Evolutionary conservation across 352 stramenopile genomes (phyloP).

Genomic region (Phytopythium litorale): DNA sequence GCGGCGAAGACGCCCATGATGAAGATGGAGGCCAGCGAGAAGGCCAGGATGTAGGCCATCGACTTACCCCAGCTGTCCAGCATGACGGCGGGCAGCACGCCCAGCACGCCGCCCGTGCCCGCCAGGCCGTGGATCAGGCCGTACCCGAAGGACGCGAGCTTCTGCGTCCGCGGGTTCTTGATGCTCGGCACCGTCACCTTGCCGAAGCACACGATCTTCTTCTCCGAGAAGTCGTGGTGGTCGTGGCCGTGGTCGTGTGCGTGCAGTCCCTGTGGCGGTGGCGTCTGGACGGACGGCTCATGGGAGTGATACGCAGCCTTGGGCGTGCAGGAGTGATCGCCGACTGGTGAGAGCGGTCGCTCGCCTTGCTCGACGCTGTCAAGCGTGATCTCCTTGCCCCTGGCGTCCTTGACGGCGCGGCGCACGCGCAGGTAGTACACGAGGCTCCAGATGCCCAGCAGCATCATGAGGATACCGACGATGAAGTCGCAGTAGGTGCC

Average conservation of each 20-base stretch:
- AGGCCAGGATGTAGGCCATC: conserved; percentile 70
- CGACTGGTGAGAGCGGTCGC: conserved; percentile 1
- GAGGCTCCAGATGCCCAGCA: conserved; percentile 36
- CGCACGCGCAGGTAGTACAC: conserved; percentile 37
- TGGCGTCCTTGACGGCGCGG: conserved; percentile 8
- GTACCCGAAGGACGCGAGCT: conserved; percentile 54
- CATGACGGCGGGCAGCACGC: conserved; percentile 76
- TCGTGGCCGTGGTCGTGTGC: conserved; percentile 10
- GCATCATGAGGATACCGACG: conserved; percentile 59
- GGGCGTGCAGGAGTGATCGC: background rate
- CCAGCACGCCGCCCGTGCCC: conserved; percentile 49
- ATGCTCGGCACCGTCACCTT: conserved; percentile 37
- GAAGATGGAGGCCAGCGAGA: conserved; percentile 81
- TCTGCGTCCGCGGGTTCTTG: conserved; percentile 40
- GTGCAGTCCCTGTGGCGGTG: conserved; percentile 11
- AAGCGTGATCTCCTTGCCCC: background rate
- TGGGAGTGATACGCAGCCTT: conserved; percentile 3
- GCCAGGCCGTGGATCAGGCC: conserved; percentile 80
- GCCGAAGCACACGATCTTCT: conserved; percentile 29
- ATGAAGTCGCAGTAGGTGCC: conserved; percentile 51
- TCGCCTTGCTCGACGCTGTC: background rate
- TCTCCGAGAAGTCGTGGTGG: conserved; percentile 15
- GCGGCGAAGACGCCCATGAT: conserved; percentile 86
- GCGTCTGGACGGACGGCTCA: conserved; percentile 2
- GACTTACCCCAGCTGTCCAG: conserved; percentile 60